These are phyloP conservation scores for Kluyveromyces sp. DNA, from an alignment of 1,139 yeast genomes.

Conservation along the genomic window DNA sequence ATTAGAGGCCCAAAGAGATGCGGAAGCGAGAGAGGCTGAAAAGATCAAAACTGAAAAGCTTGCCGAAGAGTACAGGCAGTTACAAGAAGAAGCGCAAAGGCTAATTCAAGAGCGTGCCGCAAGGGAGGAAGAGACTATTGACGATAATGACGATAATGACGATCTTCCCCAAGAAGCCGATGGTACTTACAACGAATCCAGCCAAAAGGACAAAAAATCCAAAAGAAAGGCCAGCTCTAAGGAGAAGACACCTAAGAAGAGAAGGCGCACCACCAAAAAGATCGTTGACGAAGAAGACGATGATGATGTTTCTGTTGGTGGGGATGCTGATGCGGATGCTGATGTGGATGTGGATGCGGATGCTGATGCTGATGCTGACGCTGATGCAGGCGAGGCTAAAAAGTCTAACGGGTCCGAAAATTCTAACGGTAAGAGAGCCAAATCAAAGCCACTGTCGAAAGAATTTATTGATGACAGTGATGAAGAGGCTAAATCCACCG, in stretches of 20 bases:
- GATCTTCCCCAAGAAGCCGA: slow-evolving; percentile 18
- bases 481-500: slow-evolving; percentile 34
- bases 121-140: slow-evolving; percentile 26
- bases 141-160: slow-evolving; percentile 27
- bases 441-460: slow-evolving; percentile 22
- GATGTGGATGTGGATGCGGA: slow-evolving; percentile 20
- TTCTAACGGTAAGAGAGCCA: slow-evolving; percentile 17
- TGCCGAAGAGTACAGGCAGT: slow-evolving; percentile 55
- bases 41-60: slow-evolving; percentile 40
- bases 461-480: slow-evolving; percentile 52
- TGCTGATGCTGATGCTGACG: slow-evolving; percentile 18
- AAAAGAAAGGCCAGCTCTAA: slow-evolving; percentile 11
- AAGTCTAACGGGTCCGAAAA: slow-evolving; percentile 22
- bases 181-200: slow-evolving; percentile 18
- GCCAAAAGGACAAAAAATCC: slow-evolving; percentile 19
- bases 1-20: slow-evolving; percentile 52
- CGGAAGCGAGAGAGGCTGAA: slow-evolving; percentile 38
- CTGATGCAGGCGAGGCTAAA: slow-evolving; percentile 14
- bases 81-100: slow-evolving; percentile 77
- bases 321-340: slow-evolving; percentile 9
- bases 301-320: too few relatives aligned
- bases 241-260: slow-evolving; percentile 20
- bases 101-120: slow-evolving; percentile 34
- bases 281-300: slow-evolving; percentile 15
- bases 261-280: slow-evolving; percentile 14